A percentile compares a stretch with the other conserved stretches of the same genome.
These are phyloP conservation scores for Cryptosporidium viatorum DNA, from an alignment of 169 alveolate species.

Conservation along the genomic window DNA sequence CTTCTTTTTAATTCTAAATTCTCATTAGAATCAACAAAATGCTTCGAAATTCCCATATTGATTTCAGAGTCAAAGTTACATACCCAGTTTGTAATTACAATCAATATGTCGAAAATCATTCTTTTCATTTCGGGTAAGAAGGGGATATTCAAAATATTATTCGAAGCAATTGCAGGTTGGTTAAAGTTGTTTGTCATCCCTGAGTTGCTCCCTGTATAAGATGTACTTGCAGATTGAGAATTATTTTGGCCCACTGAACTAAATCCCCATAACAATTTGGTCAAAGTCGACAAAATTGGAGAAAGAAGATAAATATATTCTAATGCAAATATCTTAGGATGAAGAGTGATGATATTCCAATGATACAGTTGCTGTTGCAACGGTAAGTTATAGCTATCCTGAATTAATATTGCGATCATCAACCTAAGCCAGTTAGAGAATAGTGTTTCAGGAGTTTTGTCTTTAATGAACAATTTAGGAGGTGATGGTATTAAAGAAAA, in stretches of 20 bases:
- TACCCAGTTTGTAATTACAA: constrained; percentile 38
- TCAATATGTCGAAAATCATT: constrained; percentile 27
- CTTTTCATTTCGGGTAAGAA: constrained; percentile 71
- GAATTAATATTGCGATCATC: constrained; percentile 68
- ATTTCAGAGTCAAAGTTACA: not conserved
- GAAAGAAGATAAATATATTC: constrained; percentile 58
- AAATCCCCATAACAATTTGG: constrained; percentile 58
- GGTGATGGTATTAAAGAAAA: constrained; percentile 68
- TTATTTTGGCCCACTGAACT: not conserved
- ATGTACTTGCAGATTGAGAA: not conserved
- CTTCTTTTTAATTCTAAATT: constrained; percentile 13
- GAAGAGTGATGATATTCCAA: constrained; percentile 57
- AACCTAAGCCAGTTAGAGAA: constrained; percentile 62
- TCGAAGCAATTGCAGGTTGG: not conserved
- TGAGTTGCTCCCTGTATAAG: not conserved
- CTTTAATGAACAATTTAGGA: constrained; percentile 30
- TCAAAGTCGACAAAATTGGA: constrained; percentile 52
- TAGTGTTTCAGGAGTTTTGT: constrained; percentile 49
- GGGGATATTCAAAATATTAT: constrained; percentile 35
- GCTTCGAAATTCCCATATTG: not conserved
- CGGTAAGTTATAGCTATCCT: constrained; percentile 65
- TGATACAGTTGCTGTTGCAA: constrained; percentile 63
- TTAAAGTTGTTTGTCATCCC: not conserved
- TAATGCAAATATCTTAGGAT: not conserved
- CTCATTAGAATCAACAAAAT: not conserved